phyloP scores from a whole-genome alignment of 305 asterid species.

The Salvia sclarea region DNA sequence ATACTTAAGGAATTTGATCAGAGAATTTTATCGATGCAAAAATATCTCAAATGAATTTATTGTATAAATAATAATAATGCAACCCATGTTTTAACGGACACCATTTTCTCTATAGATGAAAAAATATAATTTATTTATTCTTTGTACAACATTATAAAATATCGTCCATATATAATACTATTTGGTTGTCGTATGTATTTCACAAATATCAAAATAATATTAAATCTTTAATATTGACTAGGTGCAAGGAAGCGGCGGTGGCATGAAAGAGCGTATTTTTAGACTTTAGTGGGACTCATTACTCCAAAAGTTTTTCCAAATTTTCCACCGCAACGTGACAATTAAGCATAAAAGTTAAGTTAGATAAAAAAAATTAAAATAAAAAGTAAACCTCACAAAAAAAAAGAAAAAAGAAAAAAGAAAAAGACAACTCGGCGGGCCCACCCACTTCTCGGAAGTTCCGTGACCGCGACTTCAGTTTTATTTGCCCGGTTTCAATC shows the following conservation, averaged over 20 bases:
- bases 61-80: too few relatives aligned
- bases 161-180: neutral
- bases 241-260: conserved; percentile 33
- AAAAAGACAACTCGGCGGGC: conserved; percentile 28
- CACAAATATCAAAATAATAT: neutral
- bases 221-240: conserved; percentile 14
- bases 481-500: neutral
- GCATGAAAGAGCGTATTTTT: conserved; percentile 20
- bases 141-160: neutral
- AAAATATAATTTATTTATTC: too few relatives aligned
- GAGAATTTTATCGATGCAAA: neutral
- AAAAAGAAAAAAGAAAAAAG: neutral
- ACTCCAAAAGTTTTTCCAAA: neutral
- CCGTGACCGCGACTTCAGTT: conserved; percentile 69
- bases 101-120: too few relatives aligned
- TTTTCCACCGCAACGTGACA: conserved; percentile 45
- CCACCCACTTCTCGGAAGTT: conserved; percentile 54
- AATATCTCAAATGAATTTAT: too few relatives aligned
- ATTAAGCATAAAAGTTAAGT: conserved; percentile 28
- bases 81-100: too few relatives aligned
- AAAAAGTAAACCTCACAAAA: neutral
- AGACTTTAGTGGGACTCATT: conserved; percentile 38
- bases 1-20: neutral
- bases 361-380: neutral
- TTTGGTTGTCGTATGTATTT: neutral